Percentiles rank a stretch among this genome's conserved stretches.
phyloP scores from a whole-genome alignment of 2,329 filamentous ascomycete genomes.

The Cladophialophora yegresii region DNA sequence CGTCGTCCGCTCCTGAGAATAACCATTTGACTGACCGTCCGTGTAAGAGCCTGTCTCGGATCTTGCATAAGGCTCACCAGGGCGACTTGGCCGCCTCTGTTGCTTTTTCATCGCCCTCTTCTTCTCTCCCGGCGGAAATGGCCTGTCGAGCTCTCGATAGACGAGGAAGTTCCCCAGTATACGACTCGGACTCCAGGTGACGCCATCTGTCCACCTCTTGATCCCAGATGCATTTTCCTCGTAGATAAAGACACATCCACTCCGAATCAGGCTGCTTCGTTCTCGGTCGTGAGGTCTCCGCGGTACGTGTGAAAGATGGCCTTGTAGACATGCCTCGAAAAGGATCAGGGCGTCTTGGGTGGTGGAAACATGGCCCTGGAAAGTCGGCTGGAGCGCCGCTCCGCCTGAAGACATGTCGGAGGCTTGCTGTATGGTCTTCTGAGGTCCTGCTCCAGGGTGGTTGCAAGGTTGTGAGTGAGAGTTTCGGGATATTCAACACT shows the following conservation, averaged over 20 bases:
- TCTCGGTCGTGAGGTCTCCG: conserved; percentile 86
- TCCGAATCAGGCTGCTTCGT: conserved; percentile 72
- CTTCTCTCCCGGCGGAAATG: conserved; percentile 80
- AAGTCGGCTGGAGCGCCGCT: conserved; percentile 63
- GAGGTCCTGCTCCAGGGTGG: conserved; percentile 4
- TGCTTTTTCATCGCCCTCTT: conserved; percentile 76
- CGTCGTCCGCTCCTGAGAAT: conserved; percentile 43
- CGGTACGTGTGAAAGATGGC: conserved; percentile 71
- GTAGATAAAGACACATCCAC: conserved; percentile 87
- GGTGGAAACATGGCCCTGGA: conserved; percentile 65
- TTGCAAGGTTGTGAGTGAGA: conserved; percentile 8
- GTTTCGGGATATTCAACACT: conserved; percentile 23
- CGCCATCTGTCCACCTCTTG: conserved; percentile 90
- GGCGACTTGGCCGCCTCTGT: conserved; percentile 53
- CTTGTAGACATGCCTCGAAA: conserved; percentile 75
- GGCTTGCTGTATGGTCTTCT: conserved; percentile 5
- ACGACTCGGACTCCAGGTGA: conserved; percentile 85
- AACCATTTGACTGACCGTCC: conserved; percentile 41
- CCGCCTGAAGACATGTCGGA: conserved; percentile 39
- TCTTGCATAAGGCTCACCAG: conserved; percentile 56
- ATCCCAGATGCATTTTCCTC: conserved; percentile 88
- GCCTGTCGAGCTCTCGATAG: conserved; percentile 77
- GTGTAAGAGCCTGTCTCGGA: conserved; percentile 43
- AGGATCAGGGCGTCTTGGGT: conserved; percentile 76
- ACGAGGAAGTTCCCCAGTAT: conserved; percentile 83